Conservation (phyloP, 2,329 filamentous ascomycete genomes). For the Scedosporium boydii region DNA sequence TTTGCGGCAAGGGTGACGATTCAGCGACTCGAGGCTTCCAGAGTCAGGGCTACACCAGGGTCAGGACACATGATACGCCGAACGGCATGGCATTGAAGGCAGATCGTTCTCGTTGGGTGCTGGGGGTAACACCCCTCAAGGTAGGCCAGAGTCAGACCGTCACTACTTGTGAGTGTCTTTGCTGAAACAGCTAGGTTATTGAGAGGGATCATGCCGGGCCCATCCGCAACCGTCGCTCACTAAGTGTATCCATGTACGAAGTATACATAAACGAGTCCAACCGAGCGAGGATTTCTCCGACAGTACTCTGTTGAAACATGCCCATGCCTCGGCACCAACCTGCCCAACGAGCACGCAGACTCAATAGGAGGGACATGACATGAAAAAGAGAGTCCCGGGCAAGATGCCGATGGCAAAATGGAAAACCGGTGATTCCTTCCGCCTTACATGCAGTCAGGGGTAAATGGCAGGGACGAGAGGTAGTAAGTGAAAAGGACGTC, state of each 20-base stretch:
- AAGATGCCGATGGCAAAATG: not conserved
- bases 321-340: not conserved
- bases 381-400: not conserved
- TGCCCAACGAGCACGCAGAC: not conserved
- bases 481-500: not conserved
- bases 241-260: no score
- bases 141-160: not conserved
- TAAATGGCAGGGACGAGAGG: not conserved
- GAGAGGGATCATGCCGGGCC: not conserved
- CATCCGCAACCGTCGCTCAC: not conserved
- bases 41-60: not conserved
- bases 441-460: not conserved
- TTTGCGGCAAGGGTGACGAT: not conserved
- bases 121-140: not conserved
- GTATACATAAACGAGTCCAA: no score
- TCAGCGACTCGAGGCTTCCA: not conserved
- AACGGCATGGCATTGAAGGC: not conserved
- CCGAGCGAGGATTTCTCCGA: not conserved
- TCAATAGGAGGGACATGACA: not conserved
- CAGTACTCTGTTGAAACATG: not conserved
- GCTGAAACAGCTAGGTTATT: not conserved
- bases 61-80: not conserved
- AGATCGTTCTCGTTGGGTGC: not conserved
- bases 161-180: not conserved
- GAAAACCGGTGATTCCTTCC: not conserved